Base-by-base conservation (phyloP, 2,329 filamentous ascomycete species). In the Trichophyton rubrum region DNA sequence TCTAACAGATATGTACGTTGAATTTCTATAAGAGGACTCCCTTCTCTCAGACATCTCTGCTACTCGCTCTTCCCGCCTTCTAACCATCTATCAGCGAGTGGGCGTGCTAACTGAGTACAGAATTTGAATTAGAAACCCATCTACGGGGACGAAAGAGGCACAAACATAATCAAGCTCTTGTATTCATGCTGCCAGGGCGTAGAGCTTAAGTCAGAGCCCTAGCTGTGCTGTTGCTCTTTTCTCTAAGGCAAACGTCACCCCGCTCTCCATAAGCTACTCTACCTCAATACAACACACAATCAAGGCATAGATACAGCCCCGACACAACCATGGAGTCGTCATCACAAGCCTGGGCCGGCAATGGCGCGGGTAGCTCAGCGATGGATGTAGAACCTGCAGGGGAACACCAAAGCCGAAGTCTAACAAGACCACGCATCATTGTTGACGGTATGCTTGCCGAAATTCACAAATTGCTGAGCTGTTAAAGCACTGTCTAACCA, bases 401-500 rank as follows among this genome's bases (percentile, higher is more conserved):
- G 51, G 51, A 55, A 13, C 27, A 35, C 27, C 51, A 27, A 35
- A 7, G 27, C 11, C 24, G 30, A 55, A 33, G n/a, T 17, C 13
- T n/a, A 8, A 38, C n/a, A n/a, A 15, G 20, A 5, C 57, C 57
- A 27, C 15, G n/a, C 11, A 59, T 59, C 20, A 49, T 43, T 11
- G 43, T 59, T 49, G 57, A 59, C 27, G 57, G 57, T 59, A 59
- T 38, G 17, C n/a, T 49, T 11, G 17, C n/a, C 30, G 17, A 20
- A 17, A 15, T 24, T 57, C 6, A 27, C 1, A 20, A 7, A 40
- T 43, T 6, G 3, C 8, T 8, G 35, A 57, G 13, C 13, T 40
- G 11, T n/a, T 30, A 11, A 2, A 30, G 20, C 3, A 27, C 35
- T n/a, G 15, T 35, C 27, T 43, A 57, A 57, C 40, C n/a, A 27